These are phyloP conservation scores for Plasmodium inui DNA, from an alignment of 169 alveolate species.

Conservation along the genomic window DNA sequence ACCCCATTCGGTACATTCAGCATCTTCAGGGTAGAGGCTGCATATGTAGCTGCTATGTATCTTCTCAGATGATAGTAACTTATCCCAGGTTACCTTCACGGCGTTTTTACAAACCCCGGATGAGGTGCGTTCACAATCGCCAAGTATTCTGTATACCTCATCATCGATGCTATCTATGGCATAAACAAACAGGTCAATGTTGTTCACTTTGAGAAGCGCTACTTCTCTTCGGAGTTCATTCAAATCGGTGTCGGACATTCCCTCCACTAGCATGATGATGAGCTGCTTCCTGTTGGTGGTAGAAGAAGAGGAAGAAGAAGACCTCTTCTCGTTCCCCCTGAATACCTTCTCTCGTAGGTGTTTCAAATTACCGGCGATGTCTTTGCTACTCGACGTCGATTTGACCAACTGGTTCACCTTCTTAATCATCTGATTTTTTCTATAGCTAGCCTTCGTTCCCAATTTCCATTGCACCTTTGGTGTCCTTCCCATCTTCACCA, in stretches of 20 bases:
- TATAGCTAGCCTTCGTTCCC: conserved; percentile 31
- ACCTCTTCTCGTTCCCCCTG: background rate
- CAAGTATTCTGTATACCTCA: conserved; percentile 51
- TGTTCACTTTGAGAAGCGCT: conserved; percentile 42
- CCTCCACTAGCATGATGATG: conserved; percentile 67
- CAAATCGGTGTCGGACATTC: conserved; percentile 42
- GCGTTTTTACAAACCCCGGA: conserved; percentile 33
- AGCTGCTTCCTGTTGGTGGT: background rate
- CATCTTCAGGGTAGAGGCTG: conserved; percentile 64
- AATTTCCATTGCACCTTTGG: conserved; percentile 31
- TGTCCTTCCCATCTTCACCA: conserved; percentile 34
- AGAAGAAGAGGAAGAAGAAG: background rate
- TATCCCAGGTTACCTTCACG: conserved; percentile 64
- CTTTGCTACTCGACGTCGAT: conserved; percentile 3
- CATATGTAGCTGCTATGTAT: conserved; percentile 45
- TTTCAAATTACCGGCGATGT: conserved; percentile 49
- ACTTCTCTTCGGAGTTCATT: conserved; percentile 60
- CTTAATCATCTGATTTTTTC: conserved; percentile 38
- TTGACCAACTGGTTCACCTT: conserved; percentile 13
- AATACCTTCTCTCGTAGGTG: conserved; percentile 25
- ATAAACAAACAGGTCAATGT: conserved; percentile 49
- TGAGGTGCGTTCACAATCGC: conserved; percentile 37
- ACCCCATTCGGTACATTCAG: conserved; percentile 71
- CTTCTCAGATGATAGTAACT: conserved; percentile 29
- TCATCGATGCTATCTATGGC: conserved; percentile 65